These are phyloP conservation scores for Plasmopara halstedii DNA, from an alignment of 352 stramenopile species.

Conservation along the genomic window DNA sequence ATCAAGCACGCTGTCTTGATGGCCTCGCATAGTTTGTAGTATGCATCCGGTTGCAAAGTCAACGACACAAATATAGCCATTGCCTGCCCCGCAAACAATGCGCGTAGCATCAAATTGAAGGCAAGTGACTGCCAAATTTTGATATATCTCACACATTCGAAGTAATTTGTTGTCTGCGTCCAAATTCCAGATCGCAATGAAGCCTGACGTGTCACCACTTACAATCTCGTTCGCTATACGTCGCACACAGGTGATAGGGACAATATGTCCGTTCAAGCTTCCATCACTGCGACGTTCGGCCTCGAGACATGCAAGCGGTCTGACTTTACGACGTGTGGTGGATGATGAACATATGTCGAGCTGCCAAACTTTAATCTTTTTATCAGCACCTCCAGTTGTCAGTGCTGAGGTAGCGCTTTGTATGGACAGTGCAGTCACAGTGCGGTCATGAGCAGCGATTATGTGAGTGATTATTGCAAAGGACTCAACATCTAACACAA, in stretches of 20 bases:
- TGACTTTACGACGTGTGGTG: constrained; percentile 28
- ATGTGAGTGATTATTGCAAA: constrained; percentile 41
- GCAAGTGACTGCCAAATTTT: constrained; percentile 40
- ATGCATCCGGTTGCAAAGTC: constrained; percentile 68
- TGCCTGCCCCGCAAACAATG: constrained; percentile 49
- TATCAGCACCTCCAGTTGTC: constrained; percentile 49
- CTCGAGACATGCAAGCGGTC: constrained; percentile 32
- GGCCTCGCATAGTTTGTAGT: constrained; percentile 54
- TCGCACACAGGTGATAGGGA: constrained; percentile 45
- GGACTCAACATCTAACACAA: constrained; percentile 44
- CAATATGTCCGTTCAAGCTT: constrained; percentile 46
- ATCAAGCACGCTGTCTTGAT: constrained; percentile 42
- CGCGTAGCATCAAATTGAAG: constrained; percentile 73
- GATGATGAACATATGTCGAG: constrained; percentile 17
- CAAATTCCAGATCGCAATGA: constrained; percentile 64
- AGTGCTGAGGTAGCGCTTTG: constrained; percentile 38
- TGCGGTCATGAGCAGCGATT: constrained; percentile 45
- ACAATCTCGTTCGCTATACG: constrained; percentile 66
- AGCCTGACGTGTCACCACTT: constrained; percentile 50
- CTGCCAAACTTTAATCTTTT: constrained; percentile 59
- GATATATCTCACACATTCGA: constrained; percentile 50
- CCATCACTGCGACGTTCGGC: constrained; percentile 28
- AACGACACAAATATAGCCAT: constrained; percentile 55
- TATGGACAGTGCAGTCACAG: constrained; percentile 36
- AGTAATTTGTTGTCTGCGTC: constrained; percentile 56